A percentile compares a stretch with the other conserved stretches of the same genome.
Conservation (phyloP, 805 yeast species). For the Saccharomyces jurei region DNA sequence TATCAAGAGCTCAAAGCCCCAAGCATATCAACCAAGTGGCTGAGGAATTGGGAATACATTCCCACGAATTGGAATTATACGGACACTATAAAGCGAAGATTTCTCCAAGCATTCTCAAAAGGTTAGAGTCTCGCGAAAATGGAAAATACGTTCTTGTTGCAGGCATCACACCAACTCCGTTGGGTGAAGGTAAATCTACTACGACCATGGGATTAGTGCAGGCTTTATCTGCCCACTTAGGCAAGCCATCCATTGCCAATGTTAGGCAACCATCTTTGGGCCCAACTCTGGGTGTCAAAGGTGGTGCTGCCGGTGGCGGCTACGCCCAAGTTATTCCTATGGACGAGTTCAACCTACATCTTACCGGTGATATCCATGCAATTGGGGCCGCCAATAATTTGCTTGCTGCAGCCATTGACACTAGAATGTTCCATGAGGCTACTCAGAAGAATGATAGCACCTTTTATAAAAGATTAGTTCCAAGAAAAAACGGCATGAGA, state of each 20-base stretch:
- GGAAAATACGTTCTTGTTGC: slow-evolving; percentile 90
- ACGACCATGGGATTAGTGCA: slow-evolving; percentile 96
- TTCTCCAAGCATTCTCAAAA: slow-evolving; percentile 56
- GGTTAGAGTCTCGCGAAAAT: slow-evolving; percentile 53
- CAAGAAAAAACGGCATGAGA: slow-evolving; percentile 73
- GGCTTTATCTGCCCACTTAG: slow-evolving; percentile 86
- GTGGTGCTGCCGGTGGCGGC: slow-evolving; percentile 99
- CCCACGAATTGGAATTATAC: slow-evolving; percentile 73
- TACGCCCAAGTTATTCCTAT: slow-evolving; percentile 96
- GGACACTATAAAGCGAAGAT: slow-evolving; percentile 91
- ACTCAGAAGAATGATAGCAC: slow-evolving; percentile 74
- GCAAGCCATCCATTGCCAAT: slow-evolving; percentile 78
- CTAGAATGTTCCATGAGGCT: slow-evolving; percentile 90
- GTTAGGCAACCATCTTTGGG: slow-evolving; percentile 99
- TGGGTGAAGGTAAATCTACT: slow-evolving; percentile 96
- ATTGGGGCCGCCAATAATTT: slow-evolving; percentile 88
- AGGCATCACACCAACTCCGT: slow-evolving; percentile 96
- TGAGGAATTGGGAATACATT: slow-evolving; percentile 69
- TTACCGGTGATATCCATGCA: slow-evolving; percentile 97
- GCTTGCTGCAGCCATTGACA: slow-evolving; percentile 92
- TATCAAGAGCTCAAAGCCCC: slow-evolving; percentile 83
- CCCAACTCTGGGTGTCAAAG: slow-evolving; percentile 96
- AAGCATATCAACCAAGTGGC: slow-evolving; percentile 73
- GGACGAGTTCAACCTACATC: slow-evolving; percentile 97
- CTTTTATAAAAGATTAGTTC: slow-evolving; percentile 78